Percentiles rank a stretch among this genome's conserved stretches.
Evolutionary conservation across 2,329 filamentous ascomycete species (phyloP).

Genomic region (Aspergillus oerlinghausenensis): DNA sequence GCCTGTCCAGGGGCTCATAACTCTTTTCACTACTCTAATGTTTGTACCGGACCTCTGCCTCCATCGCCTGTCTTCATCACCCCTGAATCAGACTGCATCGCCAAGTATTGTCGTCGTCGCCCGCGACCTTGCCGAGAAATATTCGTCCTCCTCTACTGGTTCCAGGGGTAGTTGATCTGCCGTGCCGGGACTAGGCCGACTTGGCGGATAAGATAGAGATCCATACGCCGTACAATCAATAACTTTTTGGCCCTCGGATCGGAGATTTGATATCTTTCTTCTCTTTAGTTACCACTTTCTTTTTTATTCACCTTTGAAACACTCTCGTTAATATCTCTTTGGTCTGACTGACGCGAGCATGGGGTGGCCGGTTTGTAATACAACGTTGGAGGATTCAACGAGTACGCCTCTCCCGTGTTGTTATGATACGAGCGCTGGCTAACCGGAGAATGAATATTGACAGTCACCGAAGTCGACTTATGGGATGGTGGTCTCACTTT

Average conservation of each 20-base stretch:
- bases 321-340: slow-evolving; percentile 4
- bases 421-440: slow-evolving; percentile 5
- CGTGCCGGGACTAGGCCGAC: slow-evolving; percentile 8
- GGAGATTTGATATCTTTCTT: slow-evolving; percentile 7
- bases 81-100: neutral
- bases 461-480: slow-evolving; percentile 47
- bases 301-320: slow-evolving; percentile 1
- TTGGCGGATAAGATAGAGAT: slow-evolving; percentile 18
- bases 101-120: neutral
- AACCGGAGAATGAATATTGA: slow-evolving; percentile 3
- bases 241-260: neutral
- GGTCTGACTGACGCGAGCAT: slow-evolving; percentile 22
- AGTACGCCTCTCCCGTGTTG: slow-evolving; percentile 27
- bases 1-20: neutral
- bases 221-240: slow-evolving; percentile 3
- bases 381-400: slow-evolving; percentile 44
- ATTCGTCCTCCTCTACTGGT: neutral
- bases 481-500: slow-evolving; percentile 52
- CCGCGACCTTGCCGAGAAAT: neutral
- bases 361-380: slow-evolving; percentile 49
- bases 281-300: slow-evolving; percentile 6
- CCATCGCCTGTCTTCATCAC: neutral
- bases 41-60: no score
- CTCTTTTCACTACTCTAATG: neutral
- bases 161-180: slow-evolving; percentile 10